Evolutionary conservation across 2,329 filamentous ascomycete species (phyloP).

Genomic region (Aotearoamyces nothofagi): DNA sequence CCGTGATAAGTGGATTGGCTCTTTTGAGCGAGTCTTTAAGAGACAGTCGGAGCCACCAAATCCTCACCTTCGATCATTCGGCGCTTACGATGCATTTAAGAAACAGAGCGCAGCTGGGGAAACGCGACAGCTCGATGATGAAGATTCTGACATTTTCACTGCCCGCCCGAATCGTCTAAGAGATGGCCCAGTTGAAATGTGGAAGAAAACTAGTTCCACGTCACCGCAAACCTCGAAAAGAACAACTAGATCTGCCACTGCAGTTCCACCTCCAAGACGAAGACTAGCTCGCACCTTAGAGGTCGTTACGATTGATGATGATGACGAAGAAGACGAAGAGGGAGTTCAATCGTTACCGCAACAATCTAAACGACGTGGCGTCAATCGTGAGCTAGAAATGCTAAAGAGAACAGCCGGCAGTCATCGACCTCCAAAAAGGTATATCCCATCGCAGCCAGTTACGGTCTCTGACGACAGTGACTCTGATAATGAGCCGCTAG

Average conservation of each 20-base stretch:
- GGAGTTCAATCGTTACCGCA: background rate
- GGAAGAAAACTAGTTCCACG: too few species aligned
- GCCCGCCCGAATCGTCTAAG: too few species aligned
- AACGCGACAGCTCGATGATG: background rate
- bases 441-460: too few species aligned
- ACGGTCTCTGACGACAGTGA: conserved; percentile 5
- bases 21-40: conserved; percentile 51
- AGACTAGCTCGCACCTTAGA: too few species aligned
- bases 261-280: too few species aligned
- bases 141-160: too few species aligned
- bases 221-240: background rate
- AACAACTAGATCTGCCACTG: too few species aligned
- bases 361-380: conserved; percentile 3
- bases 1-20: conserved; percentile 62
- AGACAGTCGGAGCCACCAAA: conserved; percentile 24
- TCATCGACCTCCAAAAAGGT: too few species aligned
- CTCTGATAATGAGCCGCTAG: conserved; percentile 5
- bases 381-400: conserved; percentile 13
- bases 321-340: background rate
- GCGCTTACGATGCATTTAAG: conserved; percentile 2
- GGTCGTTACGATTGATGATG: background rate
- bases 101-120: background rate
- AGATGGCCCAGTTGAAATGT: too few species aligned
- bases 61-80: conserved; percentile 2
- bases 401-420: conserved; percentile 15